Conservation (phyloP, 208 protist species). For the Crithidia expoeki region DNA sequence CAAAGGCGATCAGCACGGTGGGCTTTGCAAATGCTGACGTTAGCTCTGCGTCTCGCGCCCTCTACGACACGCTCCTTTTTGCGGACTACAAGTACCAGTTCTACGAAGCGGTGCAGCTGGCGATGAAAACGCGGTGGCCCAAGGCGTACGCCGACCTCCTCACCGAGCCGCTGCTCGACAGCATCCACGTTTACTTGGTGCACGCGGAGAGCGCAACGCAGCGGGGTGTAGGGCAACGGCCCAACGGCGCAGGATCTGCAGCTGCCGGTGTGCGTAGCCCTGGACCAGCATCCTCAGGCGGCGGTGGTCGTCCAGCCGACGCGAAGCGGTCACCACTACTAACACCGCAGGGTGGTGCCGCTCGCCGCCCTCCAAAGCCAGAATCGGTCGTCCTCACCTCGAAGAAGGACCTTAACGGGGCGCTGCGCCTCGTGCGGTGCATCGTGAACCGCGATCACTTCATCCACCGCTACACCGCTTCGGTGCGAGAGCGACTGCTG, state of each 20-base stretch:
- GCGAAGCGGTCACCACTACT: slow-evolving; percentile 11
- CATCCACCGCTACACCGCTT: slow-evolving; percentile 33
- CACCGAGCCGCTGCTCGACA: slow-evolving; percentile 27
- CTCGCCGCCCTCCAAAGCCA: not conserved
- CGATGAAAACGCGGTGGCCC: slow-evolving; percentile 17
- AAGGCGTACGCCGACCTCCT: slow-evolving; percentile 16
- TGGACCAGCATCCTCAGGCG: not conserved
- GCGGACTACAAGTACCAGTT: slow-evolving; percentile 19
- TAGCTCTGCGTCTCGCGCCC: not conserved
- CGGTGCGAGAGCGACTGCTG: slow-evolving; percentile 46
- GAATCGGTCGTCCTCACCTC: slow-evolving; percentile 18
- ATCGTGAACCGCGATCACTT: slow-evolving; percentile 37
- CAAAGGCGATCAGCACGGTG: not conserved
- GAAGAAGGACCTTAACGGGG: slow-evolving; percentile 38
- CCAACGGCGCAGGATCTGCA: not conserved
- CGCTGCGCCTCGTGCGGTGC: slow-evolving; percentile 43
- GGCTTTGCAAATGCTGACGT: not conserved
- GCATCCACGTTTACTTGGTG: slow-evolving; percentile 41
- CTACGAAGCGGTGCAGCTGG: slow-evolving; percentile 23
- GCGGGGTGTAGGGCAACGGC: slow-evolving; percentile 6
- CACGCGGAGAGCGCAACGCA: slow-evolving; percentile 20
- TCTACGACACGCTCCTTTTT: slow-evolving; percentile 16
- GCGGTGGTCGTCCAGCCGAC: not conserved
- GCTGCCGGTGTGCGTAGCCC: not conserved
- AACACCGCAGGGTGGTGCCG: not conserved